Evolutionary conservation across 805 yeast species (phyloP).

Genomic region (Candida succiphila): DNA sequence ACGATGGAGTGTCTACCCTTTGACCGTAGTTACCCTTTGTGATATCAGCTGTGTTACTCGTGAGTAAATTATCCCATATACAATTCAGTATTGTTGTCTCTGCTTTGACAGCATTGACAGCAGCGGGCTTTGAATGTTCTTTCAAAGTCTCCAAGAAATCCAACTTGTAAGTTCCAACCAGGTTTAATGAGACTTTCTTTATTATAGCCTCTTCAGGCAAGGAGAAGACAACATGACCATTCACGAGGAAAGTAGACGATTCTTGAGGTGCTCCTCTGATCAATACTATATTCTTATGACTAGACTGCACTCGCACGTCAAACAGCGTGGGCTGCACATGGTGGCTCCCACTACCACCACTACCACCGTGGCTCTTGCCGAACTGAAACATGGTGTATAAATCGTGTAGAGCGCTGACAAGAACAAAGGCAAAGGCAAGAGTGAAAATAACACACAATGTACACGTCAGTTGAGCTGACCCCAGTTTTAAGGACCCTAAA

Average conservation of each 20-base stretch:
- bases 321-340: constrained; percentile 7
- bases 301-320: constrained; percentile 24
- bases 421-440: not conserved
- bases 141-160: constrained; percentile 28
- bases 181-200: constrained; percentile 25
- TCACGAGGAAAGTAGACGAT: constrained; percentile 30
- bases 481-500: too few relatives aligned
- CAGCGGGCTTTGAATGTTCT: constrained; percentile 8
- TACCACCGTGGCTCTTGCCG: too few relatives aligned
- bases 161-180: constrained; percentile 33
- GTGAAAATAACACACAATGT: not conserved
- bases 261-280: constrained; percentile 36
- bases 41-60: constrained; percentile 27
- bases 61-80: constrained; percentile 39
- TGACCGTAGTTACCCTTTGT: constrained; percentile 33
- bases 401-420: too few relatives aligned
- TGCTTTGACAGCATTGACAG: constrained; percentile 26
- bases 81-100: constrained; percentile 29
- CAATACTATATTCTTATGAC: constrained; percentile 30
- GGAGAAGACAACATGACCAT: constrained; percentile 37
- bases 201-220: constrained; percentile 32
- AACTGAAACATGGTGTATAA: constrained; percentile 1
- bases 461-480: too few relatives aligned
- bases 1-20: not conserved
- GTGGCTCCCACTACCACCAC: not conserved